A percentile compares a stretch with the other conserved stretches of the same genome.
Conservation (phyloP, 2,329 filamentous ascomycete species). For the Aspergillus luchuensis region DNA sequence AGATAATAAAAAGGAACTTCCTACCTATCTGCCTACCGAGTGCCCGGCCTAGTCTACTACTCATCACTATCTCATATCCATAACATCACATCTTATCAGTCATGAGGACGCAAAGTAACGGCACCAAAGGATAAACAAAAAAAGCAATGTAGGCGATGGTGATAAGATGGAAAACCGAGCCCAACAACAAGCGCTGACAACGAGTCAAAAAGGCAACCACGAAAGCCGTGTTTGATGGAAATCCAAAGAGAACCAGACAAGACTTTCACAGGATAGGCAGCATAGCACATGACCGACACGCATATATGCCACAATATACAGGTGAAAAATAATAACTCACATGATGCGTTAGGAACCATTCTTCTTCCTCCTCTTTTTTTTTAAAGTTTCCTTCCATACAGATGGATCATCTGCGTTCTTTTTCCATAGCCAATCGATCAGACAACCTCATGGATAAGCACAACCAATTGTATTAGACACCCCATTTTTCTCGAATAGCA, state of each 20-base stretch:
- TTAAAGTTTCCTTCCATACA: not conserved
- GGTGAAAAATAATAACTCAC: not conserved
- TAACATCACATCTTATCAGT: not conserved
- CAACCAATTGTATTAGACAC: not conserved
- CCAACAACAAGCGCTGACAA: not conserved
- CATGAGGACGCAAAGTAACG: not conserved
- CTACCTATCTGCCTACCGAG: not conserved
- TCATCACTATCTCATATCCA: not conserved
- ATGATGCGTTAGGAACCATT: not conserved
- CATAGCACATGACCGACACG: not conserved
- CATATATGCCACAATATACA: not conserved
- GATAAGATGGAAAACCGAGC: no score
- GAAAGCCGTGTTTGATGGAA: no score
- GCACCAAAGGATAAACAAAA: not conserved
- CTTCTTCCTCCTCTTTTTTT: not conserved
- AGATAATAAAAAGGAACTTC: not conserved
- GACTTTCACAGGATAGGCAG: not conserved
- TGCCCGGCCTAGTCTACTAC: not conserved
- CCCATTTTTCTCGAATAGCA: not conserved
- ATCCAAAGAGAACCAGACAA: no score
- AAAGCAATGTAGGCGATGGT: not conserved
- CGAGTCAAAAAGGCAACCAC: not conserved
- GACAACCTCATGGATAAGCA: not conserved
- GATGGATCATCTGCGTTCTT: not conserved
- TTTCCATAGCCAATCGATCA: not conserved